phyloP scores from a whole-genome alignment of 768 basidiomycete species.

The Macrolepiota albuminosa region DNA sequence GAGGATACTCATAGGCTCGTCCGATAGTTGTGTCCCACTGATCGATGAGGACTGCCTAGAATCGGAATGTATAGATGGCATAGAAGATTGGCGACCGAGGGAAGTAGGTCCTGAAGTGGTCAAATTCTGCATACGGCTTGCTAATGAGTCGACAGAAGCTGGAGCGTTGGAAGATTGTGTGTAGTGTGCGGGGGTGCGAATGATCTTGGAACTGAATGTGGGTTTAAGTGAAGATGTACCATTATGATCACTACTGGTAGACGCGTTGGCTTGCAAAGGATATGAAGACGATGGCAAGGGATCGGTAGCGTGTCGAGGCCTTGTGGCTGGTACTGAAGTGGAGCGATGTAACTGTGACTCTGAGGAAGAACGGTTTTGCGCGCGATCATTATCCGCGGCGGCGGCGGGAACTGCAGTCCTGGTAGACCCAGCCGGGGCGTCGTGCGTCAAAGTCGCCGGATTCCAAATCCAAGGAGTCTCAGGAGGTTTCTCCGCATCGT shows the following conservation, averaged over 20 bases:
- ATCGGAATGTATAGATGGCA: constrained; percentile 18
- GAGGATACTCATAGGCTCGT: constrained; percentile 42
- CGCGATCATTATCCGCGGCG: constrained; percentile 12
- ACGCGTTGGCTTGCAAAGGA: neutral
- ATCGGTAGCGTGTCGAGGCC: constrained; percentile 14
- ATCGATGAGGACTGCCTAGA: constrained; percentile 10
- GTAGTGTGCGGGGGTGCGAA: constrained; percentile 64
- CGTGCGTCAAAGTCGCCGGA: constrained; percentile 38
- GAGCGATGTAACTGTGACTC: constrained; percentile 15
- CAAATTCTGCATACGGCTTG: constrained; percentile 24
- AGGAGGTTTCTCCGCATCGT: constrained; percentile 17
- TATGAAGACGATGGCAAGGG: constrained; percentile 7
- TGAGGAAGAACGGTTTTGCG: constrained; percentile 19
- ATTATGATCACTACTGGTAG: constrained; percentile 1
- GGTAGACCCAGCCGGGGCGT: constrained; percentile 17
- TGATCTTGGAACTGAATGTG: constrained; percentile 65
- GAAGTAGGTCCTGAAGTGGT: constrained; percentile 13
- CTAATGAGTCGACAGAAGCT: constrained; percentile 21
- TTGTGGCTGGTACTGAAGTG: neutral
- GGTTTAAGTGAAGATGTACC: constrained; percentile 39
- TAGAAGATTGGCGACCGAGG: constrained; percentile 30
- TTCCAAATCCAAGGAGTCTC: constrained; percentile 78
- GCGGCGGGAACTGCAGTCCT: constrained; percentile 12
- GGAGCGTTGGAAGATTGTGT: constrained; percentile 14
- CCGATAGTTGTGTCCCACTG: constrained; percentile 30